Base-by-base conservation (phyloP, 345 rosid genomes). In the Gossypium stocksii region DNA sequence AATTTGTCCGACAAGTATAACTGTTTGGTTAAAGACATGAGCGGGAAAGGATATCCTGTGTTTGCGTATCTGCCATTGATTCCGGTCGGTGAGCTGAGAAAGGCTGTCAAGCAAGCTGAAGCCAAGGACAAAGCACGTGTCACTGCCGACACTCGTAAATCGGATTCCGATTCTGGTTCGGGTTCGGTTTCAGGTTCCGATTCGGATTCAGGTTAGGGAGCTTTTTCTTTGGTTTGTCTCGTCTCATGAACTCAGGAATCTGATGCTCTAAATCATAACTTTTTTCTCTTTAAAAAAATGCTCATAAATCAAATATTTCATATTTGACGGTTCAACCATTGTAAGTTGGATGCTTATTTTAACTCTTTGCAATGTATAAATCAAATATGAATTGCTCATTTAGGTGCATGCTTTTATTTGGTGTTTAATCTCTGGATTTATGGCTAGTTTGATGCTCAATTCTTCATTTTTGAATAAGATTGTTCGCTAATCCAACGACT, bases 71-170 rank as follows among this genome's bases (percentile, higher is more conserved):
- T 94, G 41, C 97, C 98, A 0, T 66, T 86, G 74, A 83, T 94
- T 22, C 97, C 98, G 5, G 57, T 89, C 16, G 97, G 86, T 67
- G 94, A 89, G 67, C 80, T 92, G 12, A 77, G 83, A 1, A 80
- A 86, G 81, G 86, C 89, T 44, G 89, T 83, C 76, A 77, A 89
- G 78, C 84, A 83, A 41, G 83, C 77, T 8, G 74, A 77, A 54
- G 83, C 85, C 0, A 76, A 48, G 27, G 80, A 87, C 80, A 82
- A 79, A 76, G 60, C 22, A 46, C 83, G 82, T 72, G 53, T 59
- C 14, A 38, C 57, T 22, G 83, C 22, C 5, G 15, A 57, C 12
- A 15, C n/a, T 34, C 44, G 10, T 34, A 34, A 62, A 16, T 29
- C 45, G 2, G 66, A 29, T 62, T 60, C 43, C 0, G 54, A 15